Evolutionary conservation across 495 filamentous ascomycete genomes (phyloP), one percentile per base, ranked within the genome.

Genomic region (Jackrogersella multiformis): DNA sequence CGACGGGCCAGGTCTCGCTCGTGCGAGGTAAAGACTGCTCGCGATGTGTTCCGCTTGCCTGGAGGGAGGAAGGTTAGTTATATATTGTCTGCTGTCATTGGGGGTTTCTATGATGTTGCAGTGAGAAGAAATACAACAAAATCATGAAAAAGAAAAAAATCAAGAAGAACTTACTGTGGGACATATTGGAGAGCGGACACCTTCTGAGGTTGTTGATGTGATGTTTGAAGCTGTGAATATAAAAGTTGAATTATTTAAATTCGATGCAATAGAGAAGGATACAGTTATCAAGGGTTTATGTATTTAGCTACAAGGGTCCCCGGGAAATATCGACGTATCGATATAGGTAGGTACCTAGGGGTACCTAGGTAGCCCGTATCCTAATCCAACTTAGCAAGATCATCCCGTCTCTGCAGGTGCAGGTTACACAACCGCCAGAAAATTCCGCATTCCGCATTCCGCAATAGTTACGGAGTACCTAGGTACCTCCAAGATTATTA

Each of bases 11-110:
- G 86, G 57, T 83, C 82, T 48, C 95, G 90, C 80, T 99, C 95
- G 78, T 97, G 88, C 49, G 94, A 89, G 61, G 95, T 98, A 83
- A 97, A 99, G 78, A 97, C 92, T 16, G 95, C 90, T 41, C 96
- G 91, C 57, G 94, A 96, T 51, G 95, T 97, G 81, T 99, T 97
- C 66, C 94, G 89, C 84, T 97, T 97, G 76, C 88, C 87, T 90
- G 68, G 28, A 35, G 26, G 35, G 16, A 45, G 34, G 10, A 20
- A 36, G 46, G 65, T 77, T 64, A 73, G 72, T 42, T 63, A 36
- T 44, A 20, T 66, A n/a, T 34, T 26, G 39, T 48, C 20, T 26
- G 26, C 2, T n/a, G 13, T 12, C 21, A 9, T 41, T 13, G n/a
- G n/a, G n/a, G n/a, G n/a, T n/a, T n/a, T n/a, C n/a, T n/a, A n/a